Conservation (phyloP, 148 eudicot genomes). For the Mesembryanthemum crystallinum region DNA sequence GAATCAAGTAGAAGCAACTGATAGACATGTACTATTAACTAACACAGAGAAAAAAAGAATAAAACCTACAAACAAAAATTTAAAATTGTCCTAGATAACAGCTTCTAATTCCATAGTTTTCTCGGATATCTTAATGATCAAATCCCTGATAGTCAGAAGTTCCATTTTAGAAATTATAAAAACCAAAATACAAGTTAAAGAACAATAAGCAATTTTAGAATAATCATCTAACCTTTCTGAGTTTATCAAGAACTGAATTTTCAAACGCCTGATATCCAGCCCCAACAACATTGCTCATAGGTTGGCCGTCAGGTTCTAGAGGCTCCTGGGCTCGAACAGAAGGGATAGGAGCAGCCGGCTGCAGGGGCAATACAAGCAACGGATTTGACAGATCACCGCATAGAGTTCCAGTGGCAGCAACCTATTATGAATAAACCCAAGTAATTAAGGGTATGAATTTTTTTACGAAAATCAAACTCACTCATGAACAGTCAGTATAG, state of each 20-base stretch:
- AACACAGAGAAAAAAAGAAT: no score
- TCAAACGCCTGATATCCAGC: constrained; percentile 63
- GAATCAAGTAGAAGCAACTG: no score
- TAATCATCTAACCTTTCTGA: constrained; percentile 50
- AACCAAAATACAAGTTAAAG: not conserved
- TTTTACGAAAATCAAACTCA: no score
- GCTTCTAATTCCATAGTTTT: no score
- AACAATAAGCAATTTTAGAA: not conserved
- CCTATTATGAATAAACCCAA: constrained; percentile 38
- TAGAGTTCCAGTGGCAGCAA: constrained; percentile 55
- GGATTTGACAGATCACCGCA: constrained; percentile 77
- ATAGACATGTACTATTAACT: no score
- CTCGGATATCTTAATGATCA: no score
- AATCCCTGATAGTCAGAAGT: not conserved
- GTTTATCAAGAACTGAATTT: constrained; percentile 63
- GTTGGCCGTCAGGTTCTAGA: constrained; percentile 41
- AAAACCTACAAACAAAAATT: no score
- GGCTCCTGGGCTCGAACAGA: constrained; percentile 40
- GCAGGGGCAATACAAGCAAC: constrained; percentile 65
- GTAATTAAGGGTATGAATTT: no score
- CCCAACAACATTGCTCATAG: constrained; percentile 59
- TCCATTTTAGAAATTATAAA: not conserved
- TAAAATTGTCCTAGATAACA: no score
- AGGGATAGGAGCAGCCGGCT: constrained; percentile 35
- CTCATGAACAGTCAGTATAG: not conserved